These are phyloP conservation scores for Fusarium sp. DNA, from an alignment of 2,329 filamentous ascomycete genomes.

Conservation along the genomic window DNA sequence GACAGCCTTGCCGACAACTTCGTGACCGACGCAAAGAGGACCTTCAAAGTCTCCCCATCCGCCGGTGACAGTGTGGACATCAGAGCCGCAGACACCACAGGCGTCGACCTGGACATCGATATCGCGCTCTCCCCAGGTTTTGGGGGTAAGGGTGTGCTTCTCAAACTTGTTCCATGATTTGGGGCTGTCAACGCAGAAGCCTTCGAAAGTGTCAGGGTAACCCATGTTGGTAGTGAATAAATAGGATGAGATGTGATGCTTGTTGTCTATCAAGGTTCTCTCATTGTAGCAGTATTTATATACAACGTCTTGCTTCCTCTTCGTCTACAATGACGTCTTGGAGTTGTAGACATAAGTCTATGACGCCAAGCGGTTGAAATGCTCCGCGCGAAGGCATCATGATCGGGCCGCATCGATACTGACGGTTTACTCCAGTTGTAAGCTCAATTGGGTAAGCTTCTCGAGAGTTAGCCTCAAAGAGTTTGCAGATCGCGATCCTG, in stretches of 20 bases:
- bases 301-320: too few relatives aligned
- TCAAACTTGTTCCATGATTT: slow-evolving; percentile 59
- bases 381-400: slow-evolving; percentile 16
- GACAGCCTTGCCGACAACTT: slow-evolving; percentile 72
- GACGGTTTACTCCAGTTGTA: neutral
- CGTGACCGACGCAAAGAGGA: slow-evolving; percentile 71
- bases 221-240: slow-evolving; percentile 52
- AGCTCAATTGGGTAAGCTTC: slow-evolving; percentile 21
- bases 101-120: slow-evolving; percentile 75
- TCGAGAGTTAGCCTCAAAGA: neutral
- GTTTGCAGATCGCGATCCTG: slow-evolving; percentile 21
- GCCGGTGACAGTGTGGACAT: slow-evolving; percentile 64
- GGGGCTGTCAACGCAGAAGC: slow-evolving; percentile 59
- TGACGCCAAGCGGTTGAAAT: slow-evolving; percentile 19
- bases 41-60: slow-evolving; percentile 61
- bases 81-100: slow-evolving; percentile 75
- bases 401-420: neutral
- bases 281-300: slow-evolving; percentile 27
- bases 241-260: neutral
- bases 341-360: slow-evolving; percentile 11
- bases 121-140: slow-evolving; percentile 74
- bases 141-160: slow-evolving; percentile 64
- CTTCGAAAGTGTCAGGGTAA: slow-evolving; percentile 60
- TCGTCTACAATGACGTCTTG: slow-evolving; percentile 24
- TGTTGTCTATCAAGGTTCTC: slow-evolving; percentile 29